Evolutionary conservation across 176 grass and related monocot genomes (phyloP).

Genomic region (Puya raimondii): DNA sequence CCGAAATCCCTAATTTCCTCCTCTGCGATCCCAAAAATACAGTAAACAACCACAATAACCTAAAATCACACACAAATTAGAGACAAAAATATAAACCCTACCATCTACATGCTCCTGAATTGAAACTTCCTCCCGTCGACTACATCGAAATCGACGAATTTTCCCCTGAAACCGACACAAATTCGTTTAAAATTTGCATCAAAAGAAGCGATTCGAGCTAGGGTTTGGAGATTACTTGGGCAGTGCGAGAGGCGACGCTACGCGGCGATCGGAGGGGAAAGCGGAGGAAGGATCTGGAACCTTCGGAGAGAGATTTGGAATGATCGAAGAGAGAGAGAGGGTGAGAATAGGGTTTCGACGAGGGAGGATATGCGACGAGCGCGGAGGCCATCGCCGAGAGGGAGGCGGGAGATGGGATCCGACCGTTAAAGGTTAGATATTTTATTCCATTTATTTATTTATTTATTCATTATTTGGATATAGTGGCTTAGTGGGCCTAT

Average conservation of each 20-base stretch:
- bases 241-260: not conserved
- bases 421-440: not conserved
- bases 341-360: not conserved
- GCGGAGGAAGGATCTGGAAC: too few species aligned
- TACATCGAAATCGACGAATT: not conserved
- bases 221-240: not conserved
- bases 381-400: not conserved
- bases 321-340: not conserved
- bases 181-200: not conserved
- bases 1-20: slow-evolving; percentile 42
- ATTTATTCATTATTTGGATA: not conserved
- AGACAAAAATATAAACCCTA: not conserved
- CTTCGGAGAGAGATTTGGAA: not conserved
- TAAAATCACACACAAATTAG: not conserved
- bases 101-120: not conserved
- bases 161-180: not conserved
- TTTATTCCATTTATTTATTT: too few species aligned
- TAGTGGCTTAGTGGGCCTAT: not conserved
- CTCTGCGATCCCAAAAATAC: slow-evolving; percentile 9
- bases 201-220: not conserved
- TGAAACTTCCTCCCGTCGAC: not conserved
- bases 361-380: not conserved
- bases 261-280: not conserved
- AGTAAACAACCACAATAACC: not conserved
- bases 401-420: not conserved